phyloP scores from a whole-genome alignment of 2,329 filamentous ascomycete genomes.

The Aspergillus uvarum region DNA sequence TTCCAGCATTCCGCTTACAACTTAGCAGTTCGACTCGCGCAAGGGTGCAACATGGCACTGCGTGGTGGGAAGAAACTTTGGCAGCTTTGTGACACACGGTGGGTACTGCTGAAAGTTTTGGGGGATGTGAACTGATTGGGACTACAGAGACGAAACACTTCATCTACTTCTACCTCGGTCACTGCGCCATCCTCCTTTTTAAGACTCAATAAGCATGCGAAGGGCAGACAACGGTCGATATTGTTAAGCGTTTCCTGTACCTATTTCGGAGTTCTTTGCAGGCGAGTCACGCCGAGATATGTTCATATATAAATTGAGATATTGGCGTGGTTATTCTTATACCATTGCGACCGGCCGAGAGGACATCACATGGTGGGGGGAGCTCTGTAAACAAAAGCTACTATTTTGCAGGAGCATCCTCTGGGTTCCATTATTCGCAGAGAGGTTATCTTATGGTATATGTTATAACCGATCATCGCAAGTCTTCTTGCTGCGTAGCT shows the following conservation, averaged over 20 bases:
- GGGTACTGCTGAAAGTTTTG: slow-evolving; percentile 33
- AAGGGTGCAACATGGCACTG: slow-evolving; percentile 99
- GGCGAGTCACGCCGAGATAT: background rate
- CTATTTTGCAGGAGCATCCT: background rate
- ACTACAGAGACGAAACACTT: slow-evolving; percentile 93
- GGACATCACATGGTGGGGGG: background rate
- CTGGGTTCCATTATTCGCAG: too few species aligned
- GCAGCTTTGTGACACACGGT: slow-evolving; percentile 98
- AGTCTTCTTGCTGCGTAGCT: too few species aligned
- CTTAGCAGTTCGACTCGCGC: slow-evolving; percentile 80
- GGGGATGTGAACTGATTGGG: slow-evolving; percentile 8
- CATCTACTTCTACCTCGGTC: slow-evolving; percentile 99
- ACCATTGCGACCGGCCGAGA: background rate
- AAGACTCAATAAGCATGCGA: slow-evolving; percentile 75
- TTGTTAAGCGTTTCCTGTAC: background rate
- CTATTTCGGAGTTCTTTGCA: slow-evolving; percentile 9
- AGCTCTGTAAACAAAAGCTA: background rate
- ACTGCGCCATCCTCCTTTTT: slow-evolving; percentile 97
- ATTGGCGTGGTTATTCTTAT: background rate
- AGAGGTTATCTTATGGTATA: too few species aligned
- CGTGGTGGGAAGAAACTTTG: slow-evolving; percentile 97
- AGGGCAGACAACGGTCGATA: background rate
- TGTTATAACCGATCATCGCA: too few species aligned
- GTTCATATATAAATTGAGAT: background rate
- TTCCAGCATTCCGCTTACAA: slow-evolving; percentile 22